Percentiles rank a stretch among this genome's conserved stretches.
phyloP scores from a whole-genome alignment of 176 grass and related monocot species.

The Rhipidocladum racemiflorum region DNA sequence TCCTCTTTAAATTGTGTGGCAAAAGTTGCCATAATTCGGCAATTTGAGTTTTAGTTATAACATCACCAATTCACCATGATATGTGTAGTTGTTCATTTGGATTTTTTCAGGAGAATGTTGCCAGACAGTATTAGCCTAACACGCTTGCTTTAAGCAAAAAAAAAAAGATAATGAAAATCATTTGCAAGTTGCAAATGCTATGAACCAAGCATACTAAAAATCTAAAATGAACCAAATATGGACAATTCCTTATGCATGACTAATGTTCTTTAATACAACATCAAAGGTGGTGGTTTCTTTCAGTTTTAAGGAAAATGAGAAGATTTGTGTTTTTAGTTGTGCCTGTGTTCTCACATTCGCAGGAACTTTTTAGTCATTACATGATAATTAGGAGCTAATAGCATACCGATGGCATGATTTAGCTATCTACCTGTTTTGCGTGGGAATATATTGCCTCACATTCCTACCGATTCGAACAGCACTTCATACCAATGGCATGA shows the following conservation, averaged over 20 bases:
- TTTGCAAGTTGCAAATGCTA: not conserved
- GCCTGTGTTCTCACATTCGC: not conserved
- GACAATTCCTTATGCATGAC: not conserved
- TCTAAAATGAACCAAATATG: not conserved
- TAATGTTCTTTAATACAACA: not conserved
- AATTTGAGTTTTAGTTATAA: not conserved
- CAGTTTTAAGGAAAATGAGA: not conserved
- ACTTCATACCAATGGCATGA: not conserved
- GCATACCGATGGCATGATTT: not conserved
- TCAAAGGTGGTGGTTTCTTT: not conserved
- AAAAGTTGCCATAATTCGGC: not conserved
- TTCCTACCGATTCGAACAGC: not conserved
- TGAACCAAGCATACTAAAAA: not conserved
- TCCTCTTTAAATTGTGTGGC: not conserved
- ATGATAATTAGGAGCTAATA: not conserved
- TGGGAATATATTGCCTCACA: not conserved
- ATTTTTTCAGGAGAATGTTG: slow-evolving; percentile 13
- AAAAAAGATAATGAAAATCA: not conserved
- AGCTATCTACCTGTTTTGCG: not conserved
- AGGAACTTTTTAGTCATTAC: not conserved
- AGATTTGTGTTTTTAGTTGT: not conserved
- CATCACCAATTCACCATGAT: not conserved
- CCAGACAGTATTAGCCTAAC: not conserved
- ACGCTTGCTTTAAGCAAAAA: not conserved
- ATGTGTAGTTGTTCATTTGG: not conserved